These are phyloP conservation scores for Diaporthe caulivora DNA, from an alignment of 2,329 filamentous ascomycete species.

Conservation along the genomic window DNA sequence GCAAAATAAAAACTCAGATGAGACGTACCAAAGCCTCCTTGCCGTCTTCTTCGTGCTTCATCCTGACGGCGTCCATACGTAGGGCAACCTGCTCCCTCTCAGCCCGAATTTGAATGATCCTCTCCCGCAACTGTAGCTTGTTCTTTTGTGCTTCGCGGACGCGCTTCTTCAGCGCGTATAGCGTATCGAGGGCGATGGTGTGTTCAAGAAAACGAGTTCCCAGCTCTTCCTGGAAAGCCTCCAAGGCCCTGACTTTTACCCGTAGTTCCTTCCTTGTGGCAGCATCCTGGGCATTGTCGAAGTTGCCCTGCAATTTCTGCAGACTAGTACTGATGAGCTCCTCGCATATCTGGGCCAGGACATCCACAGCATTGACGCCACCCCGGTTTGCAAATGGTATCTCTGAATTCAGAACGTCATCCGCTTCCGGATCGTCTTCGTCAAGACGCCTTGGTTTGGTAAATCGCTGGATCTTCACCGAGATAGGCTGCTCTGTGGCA, in stretches of 20 bases:
- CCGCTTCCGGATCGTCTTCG: conserved; percentile 55
- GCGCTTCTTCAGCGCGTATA: conserved; percentile 68
- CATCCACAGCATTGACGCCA: conserved; percentile 73
- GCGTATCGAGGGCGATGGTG: conserved; percentile 70
- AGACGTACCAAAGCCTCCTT: conserved; percentile 62
- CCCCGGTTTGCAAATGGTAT: conserved; percentile 66
- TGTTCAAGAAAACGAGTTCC: conserved; percentile 68
- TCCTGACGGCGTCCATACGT: conserved; percentile 72
- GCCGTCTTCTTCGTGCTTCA: conserved; percentile 68
- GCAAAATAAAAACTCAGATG: background rate
- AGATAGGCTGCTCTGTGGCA: conserved; percentile 24
- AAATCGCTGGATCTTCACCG: conserved; percentile 62
- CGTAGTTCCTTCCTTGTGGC: conserved; percentile 65
- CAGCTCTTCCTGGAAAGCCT: conserved; percentile 70
- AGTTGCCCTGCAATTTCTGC: conserved; percentile 59
- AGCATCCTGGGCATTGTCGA: conserved; percentile 56
- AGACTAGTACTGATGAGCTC: conserved; percentile 68
- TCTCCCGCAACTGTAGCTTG: conserved; percentile 68
- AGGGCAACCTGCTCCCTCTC: conserved; percentile 73
- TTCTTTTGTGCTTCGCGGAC: conserved; percentile 69
- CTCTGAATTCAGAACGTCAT: conserved; percentile 61
- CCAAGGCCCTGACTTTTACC: conserved; percentile 67
- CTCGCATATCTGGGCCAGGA: conserved; percentile 71
- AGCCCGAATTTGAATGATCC: conserved; percentile 69
- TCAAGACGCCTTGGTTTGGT: conserved; percentile 58